Conservation (phyloP, 768 basidiomycete genomes). For the Xerocomus potaroensis region DNA sequence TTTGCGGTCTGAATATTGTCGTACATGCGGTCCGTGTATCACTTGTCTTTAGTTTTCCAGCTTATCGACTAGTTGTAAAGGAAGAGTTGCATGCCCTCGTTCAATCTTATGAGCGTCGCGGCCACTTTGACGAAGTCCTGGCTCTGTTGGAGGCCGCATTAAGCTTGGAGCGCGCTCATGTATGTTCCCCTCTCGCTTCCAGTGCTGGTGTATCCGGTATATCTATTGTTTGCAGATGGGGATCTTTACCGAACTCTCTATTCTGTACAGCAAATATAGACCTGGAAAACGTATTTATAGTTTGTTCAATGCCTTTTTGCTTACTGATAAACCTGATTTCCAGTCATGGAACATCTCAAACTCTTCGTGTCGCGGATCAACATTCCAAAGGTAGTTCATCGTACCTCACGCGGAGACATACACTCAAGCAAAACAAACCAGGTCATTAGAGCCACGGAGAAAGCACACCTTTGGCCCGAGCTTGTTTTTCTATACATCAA, state of each 20-base stretch:
- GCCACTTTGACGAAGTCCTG: conserved; percentile 93
- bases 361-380: conserved; percentile 95
- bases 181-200: conserved; percentile 29
- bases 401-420: neutral
- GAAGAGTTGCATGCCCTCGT: conserved; percentile 76
- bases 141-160: conserved; percentile 89
- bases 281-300: conserved; percentile 79
- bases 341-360: conserved; percentile 99
- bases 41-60: conserved; percentile 4
- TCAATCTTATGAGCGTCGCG: conserved; percentile 82
- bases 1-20: conserved; percentile 96
- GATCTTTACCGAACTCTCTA: conserved; percentile 93
- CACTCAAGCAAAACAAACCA: conserved; percentile 18
- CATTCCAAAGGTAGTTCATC: conserved; percentile 74
- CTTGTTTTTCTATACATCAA: conserved; percentile 98
- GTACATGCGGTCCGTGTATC: conserved; percentile 65
- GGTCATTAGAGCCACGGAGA: conserved; percentile 95
- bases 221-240: conserved; percentile 69
- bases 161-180: conserved; percentile 94
- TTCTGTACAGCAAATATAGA: conserved; percentile 91
- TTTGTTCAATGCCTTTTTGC: neutral
- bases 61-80: conserved; percentile 30
- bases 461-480: conserved; percentile 97
- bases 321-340: conserved; percentile 6
- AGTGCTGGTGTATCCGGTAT: conserved; percentile 4